Evolutionary conservation across 2,329 filamentous ascomycete genomes (phyloP).

Genomic region (Paraconiothyrium sp.): DNA sequence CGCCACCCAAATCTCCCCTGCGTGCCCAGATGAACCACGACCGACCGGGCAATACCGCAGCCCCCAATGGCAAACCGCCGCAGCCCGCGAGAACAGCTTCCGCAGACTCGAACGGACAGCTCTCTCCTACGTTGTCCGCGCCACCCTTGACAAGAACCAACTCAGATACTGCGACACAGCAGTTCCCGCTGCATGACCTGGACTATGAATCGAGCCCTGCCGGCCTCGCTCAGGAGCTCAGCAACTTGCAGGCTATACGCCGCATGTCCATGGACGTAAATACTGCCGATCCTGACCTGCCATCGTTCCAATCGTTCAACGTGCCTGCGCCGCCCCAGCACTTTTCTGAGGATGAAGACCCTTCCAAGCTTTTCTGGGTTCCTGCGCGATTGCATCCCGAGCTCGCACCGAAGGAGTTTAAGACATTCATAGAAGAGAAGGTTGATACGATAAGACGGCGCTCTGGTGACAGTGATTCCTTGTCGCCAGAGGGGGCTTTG

Average conservation of each 20-base stretch:
- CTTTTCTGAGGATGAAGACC: constrained; percentile 80
- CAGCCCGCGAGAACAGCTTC: constrained; percentile 27
- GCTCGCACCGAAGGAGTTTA: constrained; percentile 94
- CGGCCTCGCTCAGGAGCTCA: constrained; percentile 90
- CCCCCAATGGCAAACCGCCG: constrained; percentile 30
- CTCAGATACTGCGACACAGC: constrained; percentile 61
- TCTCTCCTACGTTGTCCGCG: constrained; percentile 53
- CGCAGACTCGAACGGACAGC: constrained; percentile 29
- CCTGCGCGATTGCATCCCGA: constrained; percentile 94
- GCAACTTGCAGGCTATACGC: constrained; percentile 87
- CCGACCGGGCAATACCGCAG: constrained; percentile 23
- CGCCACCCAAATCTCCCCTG: constrained; percentile 55
- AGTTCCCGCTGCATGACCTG: constrained; percentile 80
- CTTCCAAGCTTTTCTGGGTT: constrained; percentile 92
- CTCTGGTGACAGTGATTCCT: constrained; percentile 73
- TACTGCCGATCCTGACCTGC: constrained; percentile 75
- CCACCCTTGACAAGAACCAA: constrained; percentile 51
- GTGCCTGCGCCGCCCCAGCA: constrained; percentile 74
- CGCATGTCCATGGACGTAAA: constrained; percentile 95
- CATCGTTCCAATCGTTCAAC: constrained; percentile 70
- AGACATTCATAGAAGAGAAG: constrained; percentile 92
- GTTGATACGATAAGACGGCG: constrained; percentile 88
- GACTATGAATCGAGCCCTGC: constrained; percentile 91
- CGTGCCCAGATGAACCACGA: constrained; percentile 48
- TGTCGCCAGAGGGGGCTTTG: constrained; percentile 66